Evolutionary conservation across 352 stramenopile species (phyloP), one percentile per base, ranked within the genome.

Genomic region (Pythium aristosporum): DNA sequence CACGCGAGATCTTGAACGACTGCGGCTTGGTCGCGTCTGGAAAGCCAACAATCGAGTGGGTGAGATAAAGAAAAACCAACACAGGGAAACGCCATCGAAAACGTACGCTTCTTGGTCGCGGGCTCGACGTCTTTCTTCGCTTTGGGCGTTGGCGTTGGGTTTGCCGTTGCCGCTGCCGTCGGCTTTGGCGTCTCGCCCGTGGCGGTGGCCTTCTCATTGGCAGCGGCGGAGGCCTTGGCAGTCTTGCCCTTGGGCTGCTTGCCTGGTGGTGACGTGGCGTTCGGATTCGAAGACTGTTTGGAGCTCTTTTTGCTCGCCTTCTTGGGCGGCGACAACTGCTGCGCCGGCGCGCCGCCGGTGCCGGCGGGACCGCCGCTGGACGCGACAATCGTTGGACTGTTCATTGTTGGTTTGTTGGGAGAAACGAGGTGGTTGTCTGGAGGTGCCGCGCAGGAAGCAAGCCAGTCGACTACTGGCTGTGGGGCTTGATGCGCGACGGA

Each of bases 391-490:
- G 49, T 12, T 34, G 59, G 9, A 25, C 30, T 60, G 54, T 47
- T 70, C 41, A 52, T 64, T 49, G 9, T 44, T 21, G 16, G 34
- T 39, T 39, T 51, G 18, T 6, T 10, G 7, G 28, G 28, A 39
- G n/a, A 23, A 30, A 15, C 34, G 34, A 13, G 34, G 34, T 39
- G 37, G 44, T 28, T 56, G 57, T 52, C 34, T 3, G n/a, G 60
- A 36, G n/a, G 49, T 37, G 62, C 56, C 56, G 63, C 57, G 55
- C 63, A 43, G 43, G 49, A 57, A 57, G 51, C 51, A 52, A 72
- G 55, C 65, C 65, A 72, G 65, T 72, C 65, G 42, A 72, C 65
- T 72, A 72, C 65, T 72, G 65, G 65, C 65, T 67, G 42, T 63
- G 57, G 52, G 36, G 36, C 51, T 57, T 42, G 21, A 57, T 57